Evolutionary conservation across 306 rosid species (phyloP), one percentile per base, ranked within the genome.

Genomic region (Arachis hypogaea): DNA sequence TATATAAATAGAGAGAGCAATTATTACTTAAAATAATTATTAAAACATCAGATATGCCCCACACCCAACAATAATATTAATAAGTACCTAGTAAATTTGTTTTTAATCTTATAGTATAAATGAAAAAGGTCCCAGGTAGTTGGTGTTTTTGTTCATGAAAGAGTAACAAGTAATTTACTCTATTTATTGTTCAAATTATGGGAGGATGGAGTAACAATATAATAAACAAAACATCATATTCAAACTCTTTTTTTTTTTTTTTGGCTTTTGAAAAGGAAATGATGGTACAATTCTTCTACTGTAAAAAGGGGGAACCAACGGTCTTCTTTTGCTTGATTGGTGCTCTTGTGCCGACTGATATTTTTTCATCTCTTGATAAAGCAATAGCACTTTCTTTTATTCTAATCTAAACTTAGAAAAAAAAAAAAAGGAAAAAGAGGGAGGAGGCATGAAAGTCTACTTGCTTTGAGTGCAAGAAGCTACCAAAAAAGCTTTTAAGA

Each of bases 381-480:
- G 92, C 80, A 81, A 73, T 2, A 81, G 58, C 77, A 77, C 85
- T 87, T 88, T 83, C 89, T 86, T 82, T 85, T 75, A 80, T 77
- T 88, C 87, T 74, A 86, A 85, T 89, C 88, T 74, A 85, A 86
- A 84, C 83, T 56, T 69, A 60, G 51, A 76, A 74, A 66, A 52
- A 4, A 4, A 38, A 28, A 42, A 71, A 12, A 62, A 58, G 55
- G 28, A 46, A 11, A 33, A 10, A 42, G 9, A 30, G 57, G 41
- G 63, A 47, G 58, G 52, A 75, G 83, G 78, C 88, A 85, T 71
- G 75, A 91, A 94, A 92, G 96, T 92, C 95, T 84, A 76, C 82
- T 92, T 92, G 95, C 97, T 94, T 92, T 88, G 91, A 92, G 93
- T 87, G 89, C 93, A 89, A 92, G 97, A 94, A 94, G 95, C 95